Evolutionary conservation across 2,329 filamentous ascomycete species (phyloP).

Genomic region (Aureobasidium sp.): DNA sequence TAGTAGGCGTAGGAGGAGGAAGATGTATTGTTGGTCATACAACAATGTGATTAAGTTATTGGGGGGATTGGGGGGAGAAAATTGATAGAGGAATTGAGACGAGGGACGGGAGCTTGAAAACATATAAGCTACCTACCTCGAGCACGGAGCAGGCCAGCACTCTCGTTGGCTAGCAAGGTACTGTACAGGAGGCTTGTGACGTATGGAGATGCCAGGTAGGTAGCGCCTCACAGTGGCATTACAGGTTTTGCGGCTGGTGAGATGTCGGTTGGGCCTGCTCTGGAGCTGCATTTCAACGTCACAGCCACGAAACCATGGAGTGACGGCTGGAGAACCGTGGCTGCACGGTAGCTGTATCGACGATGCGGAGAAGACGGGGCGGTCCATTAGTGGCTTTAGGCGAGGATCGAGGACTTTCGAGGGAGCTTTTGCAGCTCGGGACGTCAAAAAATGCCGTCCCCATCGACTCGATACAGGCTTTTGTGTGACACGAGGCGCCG

Average conservation of each 20-base stretch:
- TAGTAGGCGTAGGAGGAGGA: constrained; percentile 39
- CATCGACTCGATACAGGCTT: neutral
- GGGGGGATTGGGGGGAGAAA: constrained; percentile 6
- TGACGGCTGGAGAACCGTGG: constrained; percentile 7
- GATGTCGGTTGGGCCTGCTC: constrained; percentile 9
- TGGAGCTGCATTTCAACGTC: constrained; percentile 4
- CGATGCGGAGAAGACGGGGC: constrained; percentile 8
- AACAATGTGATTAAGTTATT: constrained; percentile 17
- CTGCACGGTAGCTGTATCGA: constrained; percentile 6
- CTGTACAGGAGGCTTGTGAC: constrained; percentile 1
- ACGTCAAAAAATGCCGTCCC: neutral
- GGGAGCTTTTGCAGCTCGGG: constrained; percentile 1
- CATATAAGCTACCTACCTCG: constrained; percentile 9
- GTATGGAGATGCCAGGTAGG: constrained; percentile 8
- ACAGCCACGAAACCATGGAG: constrained; percentile 9
- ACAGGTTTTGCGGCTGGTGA: constrained; percentile 12
- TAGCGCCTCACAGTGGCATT: constrained; percentile 9
- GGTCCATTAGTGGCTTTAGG: neutral
- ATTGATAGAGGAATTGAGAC: constrained; percentile 6
- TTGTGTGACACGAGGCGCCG: neutral
- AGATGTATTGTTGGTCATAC: constrained; percentile 41
- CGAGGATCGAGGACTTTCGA: constrained; percentile 3
- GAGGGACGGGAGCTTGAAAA: constrained; percentile 8
- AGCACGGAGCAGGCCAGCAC: constrained; percentile 4
- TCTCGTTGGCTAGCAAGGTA: neutral